Evolutionary conservation across 148 eudicot genomes (phyloP).

Genomic region (Fallopia convolvulus): DNA sequence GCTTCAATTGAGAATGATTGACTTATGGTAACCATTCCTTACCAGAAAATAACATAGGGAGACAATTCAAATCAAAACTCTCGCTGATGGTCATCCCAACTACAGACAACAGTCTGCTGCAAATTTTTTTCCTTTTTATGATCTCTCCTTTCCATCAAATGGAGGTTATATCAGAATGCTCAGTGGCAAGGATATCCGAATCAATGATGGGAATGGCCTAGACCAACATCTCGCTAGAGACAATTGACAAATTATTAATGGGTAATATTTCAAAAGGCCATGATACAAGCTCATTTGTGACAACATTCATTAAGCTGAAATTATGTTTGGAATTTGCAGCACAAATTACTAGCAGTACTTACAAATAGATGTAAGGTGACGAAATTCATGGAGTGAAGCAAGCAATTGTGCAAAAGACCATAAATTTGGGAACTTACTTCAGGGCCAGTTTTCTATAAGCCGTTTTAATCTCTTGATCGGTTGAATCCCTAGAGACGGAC

Average conservation of each 20-base stretch:
- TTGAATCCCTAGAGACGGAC: conserved; percentile 54
- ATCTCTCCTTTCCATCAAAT: background rate
- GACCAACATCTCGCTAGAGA: background rate
- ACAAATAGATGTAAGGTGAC: background rate
- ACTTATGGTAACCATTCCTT: background rate
- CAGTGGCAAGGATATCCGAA: background rate
- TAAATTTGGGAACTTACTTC: conserved; percentile 38
- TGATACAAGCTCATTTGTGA: background rate
- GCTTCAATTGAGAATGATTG: background rate
- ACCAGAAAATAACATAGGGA: background rate
- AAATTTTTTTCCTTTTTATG: background rate
- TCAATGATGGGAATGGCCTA: background rate
- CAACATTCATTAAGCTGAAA: background rate
- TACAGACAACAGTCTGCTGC: background rate
- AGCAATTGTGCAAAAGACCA: background rate
- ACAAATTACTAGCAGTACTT: background rate
- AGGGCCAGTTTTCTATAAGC: conserved; percentile 95
- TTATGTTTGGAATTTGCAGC: background rate
- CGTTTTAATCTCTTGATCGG: conserved; percentile 80
- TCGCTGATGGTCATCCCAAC: background rate
- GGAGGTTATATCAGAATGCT: background rate
- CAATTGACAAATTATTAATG: background rate
- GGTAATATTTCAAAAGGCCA: background rate
- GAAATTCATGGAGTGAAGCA: background rate
- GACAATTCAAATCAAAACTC: background rate